Evolutionary conservation across 2,329 filamentous ascomycete species (phyloP).

Genomic region (Cytospora chrysosperma): DNA sequence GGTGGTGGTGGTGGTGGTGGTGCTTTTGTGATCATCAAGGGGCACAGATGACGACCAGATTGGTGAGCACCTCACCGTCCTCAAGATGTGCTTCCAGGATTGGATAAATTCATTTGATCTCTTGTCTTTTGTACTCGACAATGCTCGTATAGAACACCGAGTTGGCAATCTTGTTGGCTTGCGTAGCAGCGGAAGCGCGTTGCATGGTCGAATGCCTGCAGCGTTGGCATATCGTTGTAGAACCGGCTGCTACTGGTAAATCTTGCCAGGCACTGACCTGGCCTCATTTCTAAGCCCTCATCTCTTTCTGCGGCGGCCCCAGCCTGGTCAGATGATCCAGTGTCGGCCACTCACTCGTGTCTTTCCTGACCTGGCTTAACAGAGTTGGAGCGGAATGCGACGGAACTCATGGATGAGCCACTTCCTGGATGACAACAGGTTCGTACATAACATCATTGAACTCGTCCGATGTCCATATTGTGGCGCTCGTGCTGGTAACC

Average conservation of each 20-base stretch:
- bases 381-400: neutral
- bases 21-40: neutral
- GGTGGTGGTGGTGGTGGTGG: neutral
- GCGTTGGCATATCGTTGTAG: neutral
- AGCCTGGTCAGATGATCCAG: too few relatives aligned
- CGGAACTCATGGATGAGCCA: neutral
- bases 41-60: too few relatives aligned
- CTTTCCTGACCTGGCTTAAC: neutral
- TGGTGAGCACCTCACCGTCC: neutral
- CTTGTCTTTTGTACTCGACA: neutral
- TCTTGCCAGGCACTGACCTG: neutral
- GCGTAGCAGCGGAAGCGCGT: neutral
- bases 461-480: constrained; percentile 1
- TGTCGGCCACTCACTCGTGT: too few relatives aligned
- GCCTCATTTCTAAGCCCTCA: neutral
- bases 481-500: constrained; percentile 4
- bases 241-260: neutral
- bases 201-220: neutral
- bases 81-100: neutral
- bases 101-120: constrained; percentile 3
- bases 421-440: neutral
- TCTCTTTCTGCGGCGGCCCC: neutral
- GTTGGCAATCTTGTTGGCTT: neutral
- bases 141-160: neutral
- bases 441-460: neutral